Base-by-base conservation (phyloP, 163 green algal genomes). In the Scenedesmus sp. region DNA sequence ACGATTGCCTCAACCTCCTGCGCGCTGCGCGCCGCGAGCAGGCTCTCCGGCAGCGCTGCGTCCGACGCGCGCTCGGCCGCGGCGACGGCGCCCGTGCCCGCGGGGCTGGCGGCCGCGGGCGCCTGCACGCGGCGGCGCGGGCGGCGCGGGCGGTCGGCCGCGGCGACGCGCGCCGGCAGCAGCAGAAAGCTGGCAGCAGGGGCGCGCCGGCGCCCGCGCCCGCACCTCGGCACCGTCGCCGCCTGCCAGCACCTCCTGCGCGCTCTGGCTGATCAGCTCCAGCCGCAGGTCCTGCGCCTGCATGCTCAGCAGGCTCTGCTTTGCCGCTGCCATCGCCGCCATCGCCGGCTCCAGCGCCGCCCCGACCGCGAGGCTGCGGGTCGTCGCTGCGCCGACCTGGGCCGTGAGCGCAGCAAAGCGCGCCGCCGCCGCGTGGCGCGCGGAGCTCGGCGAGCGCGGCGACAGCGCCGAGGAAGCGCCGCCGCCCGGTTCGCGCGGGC, bases 271-370 rank as follows among this genome's bases (percentile, higher is more conserved):
- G 39, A 77, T 67, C 7, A 77, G 69, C 39, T 77, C 50, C 53
- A 77, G 69, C 36, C 54, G 64, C 4, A 77, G 24, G 14, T 77
- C 69, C 26, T 65, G 57, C 36, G 66, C 31, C n/a, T 66, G 69
- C 69, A 77, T 77, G 69, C 69, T 77, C 69, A 67, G 20, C 69
- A 77, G 11, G 69, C 69, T 77, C 54, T 50, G n/a, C 69, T 77
- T 77, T 3, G 69, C 69, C 62, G 69, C 69, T n/a, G 66, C 53
- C 69, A 77, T 67, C 15, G 69, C 69, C 39, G 66, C 53, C 69
- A 77, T 28, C 7, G 53, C 57, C 36, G 24, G 66, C 36, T 77
- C 69, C 11, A 77, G 39, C 15, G 69, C 69, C 29, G 69, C 58
- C n/a, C 69, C 34, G 28, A 77, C 33, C 11, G 54, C 69, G 34